Evolutionary conservation across 345 rosid genomes (phyloP).

Genomic region (Hypericum androsaemum): DNA sequence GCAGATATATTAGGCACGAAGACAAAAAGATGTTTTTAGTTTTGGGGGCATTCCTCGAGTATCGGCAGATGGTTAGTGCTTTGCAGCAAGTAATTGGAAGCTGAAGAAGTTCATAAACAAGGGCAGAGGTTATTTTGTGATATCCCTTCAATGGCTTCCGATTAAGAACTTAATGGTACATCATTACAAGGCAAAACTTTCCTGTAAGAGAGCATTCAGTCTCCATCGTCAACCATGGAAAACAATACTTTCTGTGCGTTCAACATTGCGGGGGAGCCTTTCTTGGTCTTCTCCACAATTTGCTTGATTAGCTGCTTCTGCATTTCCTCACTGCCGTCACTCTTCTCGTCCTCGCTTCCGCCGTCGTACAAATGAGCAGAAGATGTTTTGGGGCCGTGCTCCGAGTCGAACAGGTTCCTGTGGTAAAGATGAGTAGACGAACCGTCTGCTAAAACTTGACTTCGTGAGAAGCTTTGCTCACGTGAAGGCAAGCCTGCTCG

Average conservation of each 20-base stretch:
- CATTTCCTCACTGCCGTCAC: slow-evolving; percentile 47
- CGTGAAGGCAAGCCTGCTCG: slow-evolving; percentile 15
- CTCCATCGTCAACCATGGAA: slow-evolving; percentile 33
- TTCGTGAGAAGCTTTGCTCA: slow-evolving; percentile 23
- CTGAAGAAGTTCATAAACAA: too few species aligned
- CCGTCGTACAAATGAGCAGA: slow-evolving; percentile 14
- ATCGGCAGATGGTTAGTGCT: too few species aligned
- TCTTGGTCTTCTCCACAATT: slow-evolving; percentile 74
- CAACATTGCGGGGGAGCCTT: slow-evolving; percentile 59
- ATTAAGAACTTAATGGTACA: not conserved
- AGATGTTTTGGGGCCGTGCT: too few species aligned
- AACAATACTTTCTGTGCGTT: slow-evolving; percentile 60
- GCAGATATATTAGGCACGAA: too few species aligned
- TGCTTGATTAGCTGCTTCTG: slow-evolving; percentile 68
- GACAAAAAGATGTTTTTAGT: too few species aligned
- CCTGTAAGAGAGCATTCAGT: not conserved
- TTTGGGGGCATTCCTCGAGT: too few species aligned
- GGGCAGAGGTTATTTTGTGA: too few species aligned
- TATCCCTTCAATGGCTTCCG: too few species aligned
- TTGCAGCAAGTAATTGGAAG: too few species aligned
- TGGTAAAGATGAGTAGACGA: not conserved
- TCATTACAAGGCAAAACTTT: slow-evolving; percentile 17
- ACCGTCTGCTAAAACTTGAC: slow-evolving; percentile 10
- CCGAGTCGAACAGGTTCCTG: too few species aligned
- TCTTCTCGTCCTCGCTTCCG: slow-evolving; percentile 39